Evolutionary conservation across 257 asterid genomes (phyloP), one percentile per base, ranked within the genome.

Genomic region (Anisodus acutangulus): DNA sequence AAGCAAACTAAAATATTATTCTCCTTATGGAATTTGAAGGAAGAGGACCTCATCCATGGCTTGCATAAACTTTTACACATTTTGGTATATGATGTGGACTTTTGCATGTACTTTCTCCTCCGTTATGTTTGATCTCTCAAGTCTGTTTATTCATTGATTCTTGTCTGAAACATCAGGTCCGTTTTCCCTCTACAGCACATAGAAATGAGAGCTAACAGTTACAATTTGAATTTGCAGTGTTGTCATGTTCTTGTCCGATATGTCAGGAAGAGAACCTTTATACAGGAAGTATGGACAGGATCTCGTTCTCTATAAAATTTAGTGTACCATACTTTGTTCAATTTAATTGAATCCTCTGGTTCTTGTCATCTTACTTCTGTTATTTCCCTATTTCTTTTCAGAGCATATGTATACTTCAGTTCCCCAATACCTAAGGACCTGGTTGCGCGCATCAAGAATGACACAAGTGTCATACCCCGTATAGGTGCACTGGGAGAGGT

Each of bases 251-350:
- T 90, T 97, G 89, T 97, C 98, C 26, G 99, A 97, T 90, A 97
- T 97, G 99, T 97, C 99, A 31, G 98, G 99, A 91, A 93, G 99
- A 91, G 98, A 97, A 88, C 99, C 99, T 70, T 85, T 97, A 84
- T 97, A 97, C 90, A 93, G 88, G 88, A 95, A 93, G 99, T 97
- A 92, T 47, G 95, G 41, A 55, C 41, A 85, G 74, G 83, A 45
- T 15, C 53, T 58, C 31, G 4, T 62, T 54, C 67, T 62, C 10
- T 41, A 15, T 67, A 31, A 82, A 39, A 26, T 43, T n/a, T 26
- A 6, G 10, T 69, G 78, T 10, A 35, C 35, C 11, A 5, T 15
- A 17, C 64, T 31, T 68, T 85, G 84, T 49, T 72, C 85, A 51
- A 62, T 85, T 22, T 16, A 87, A 78, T 69, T 85, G 81, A 78